phyloP scores from a whole-genome alignment of 768 basidiomycete species.

The Tricholoma sp. region DNA sequence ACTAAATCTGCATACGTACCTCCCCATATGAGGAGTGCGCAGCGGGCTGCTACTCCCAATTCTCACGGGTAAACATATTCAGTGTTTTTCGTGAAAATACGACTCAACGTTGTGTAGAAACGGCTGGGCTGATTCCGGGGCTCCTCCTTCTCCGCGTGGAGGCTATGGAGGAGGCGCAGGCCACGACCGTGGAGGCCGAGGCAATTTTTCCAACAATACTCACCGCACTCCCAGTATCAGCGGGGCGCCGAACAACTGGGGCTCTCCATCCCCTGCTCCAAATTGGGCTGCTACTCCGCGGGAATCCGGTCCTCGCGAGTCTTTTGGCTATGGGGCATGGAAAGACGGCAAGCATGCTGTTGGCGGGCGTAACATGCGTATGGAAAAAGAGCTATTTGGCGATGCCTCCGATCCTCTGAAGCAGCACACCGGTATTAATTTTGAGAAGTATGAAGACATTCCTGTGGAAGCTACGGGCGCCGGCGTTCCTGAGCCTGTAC shows the following conservation, averaged over 20 bases:
- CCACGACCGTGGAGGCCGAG: slow-evolving; percentile 36
- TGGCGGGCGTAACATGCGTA: slow-evolving; percentile 78
- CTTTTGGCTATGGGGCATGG: slow-evolving; percentile 73
- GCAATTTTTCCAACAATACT: slow-evolving; percentile 30
- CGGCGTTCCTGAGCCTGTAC: slow-evolving; percentile 94
- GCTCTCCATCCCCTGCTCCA: slow-evolving; percentile 26
- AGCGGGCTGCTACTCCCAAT: slow-evolving; percentile 76
- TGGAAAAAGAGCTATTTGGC: slow-evolving; percentile 96
- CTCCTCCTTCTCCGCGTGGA: slow-evolving; percentile 51
- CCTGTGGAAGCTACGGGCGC: slow-evolving; percentile 98
- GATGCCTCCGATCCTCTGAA: slow-evolving; percentile 80
- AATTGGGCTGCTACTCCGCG: slow-evolving; percentile 30
- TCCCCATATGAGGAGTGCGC: slow-evolving; percentile 80
- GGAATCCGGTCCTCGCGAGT: slow-evolving; percentile 44
- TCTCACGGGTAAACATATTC: slow-evolving; percentile 47
- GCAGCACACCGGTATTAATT: slow-evolving; percentile 97
- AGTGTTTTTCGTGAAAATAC: slow-evolving; percentile 1
- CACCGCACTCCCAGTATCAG: slow-evolving; percentile 37
- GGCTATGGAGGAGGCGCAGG: slow-evolving; percentile 44
- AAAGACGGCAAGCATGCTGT: slow-evolving; percentile 82
- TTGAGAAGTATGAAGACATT: slow-evolving; percentile 99
- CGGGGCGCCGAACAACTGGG: slow-evolving; percentile 42
- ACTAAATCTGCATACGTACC: slow-evolving; percentile 84
- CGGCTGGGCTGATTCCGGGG: slow-evolving; percentile 73
- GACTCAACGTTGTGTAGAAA: slow-evolving; percentile 30